A percentile compares a stretch with the other conserved stretches of the same genome.
These are phyloP conservation scores for Rubroboletus satanas DNA, from an alignment of 768 basidiomycete genomes.

Conservation along the genomic window DNA sequence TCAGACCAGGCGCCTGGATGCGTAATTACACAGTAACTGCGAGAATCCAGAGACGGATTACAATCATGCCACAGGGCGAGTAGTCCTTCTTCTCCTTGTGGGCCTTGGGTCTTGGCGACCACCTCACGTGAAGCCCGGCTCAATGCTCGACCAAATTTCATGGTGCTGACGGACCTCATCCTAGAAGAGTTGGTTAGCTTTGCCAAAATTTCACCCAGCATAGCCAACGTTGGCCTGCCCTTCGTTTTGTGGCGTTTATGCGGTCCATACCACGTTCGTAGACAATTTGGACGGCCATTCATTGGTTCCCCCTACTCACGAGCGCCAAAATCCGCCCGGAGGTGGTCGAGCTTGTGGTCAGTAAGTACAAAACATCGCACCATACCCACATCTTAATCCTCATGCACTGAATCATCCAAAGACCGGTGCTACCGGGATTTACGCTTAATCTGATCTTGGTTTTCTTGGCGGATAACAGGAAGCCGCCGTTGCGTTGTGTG, in stretches of 20 bases:
- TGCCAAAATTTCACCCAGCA: background rate
- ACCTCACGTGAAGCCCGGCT: background rate
- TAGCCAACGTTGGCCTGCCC: background rate
- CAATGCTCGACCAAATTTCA: background rate
- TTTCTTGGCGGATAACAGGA: constrained; percentile 8
- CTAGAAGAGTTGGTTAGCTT: background rate
- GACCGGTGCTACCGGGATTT: background rate
- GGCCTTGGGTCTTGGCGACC: background rate
- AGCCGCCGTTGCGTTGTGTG: background rate
- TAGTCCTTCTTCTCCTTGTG: background rate
- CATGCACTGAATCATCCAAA: background rate
- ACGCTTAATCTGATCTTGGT: constrained; percentile 3
- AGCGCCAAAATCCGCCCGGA: background rate
- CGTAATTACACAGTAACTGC: background rate
- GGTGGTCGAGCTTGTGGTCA: background rate
- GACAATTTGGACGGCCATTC: background rate
- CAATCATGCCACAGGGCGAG: background rate
- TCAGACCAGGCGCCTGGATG: background rate
- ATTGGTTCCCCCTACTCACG: background rate
- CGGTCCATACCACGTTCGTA: constrained; percentile 12
- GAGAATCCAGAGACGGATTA: constrained; percentile 2
- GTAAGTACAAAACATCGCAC: background rate
- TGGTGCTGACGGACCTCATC: background rate
- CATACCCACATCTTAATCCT: background rate
- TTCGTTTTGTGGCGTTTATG: constrained; percentile 23